phyloP scores from a whole-genome alignment of 2,329 filamentous ascomycete species.

The Monilinia polystroma region DNA sequence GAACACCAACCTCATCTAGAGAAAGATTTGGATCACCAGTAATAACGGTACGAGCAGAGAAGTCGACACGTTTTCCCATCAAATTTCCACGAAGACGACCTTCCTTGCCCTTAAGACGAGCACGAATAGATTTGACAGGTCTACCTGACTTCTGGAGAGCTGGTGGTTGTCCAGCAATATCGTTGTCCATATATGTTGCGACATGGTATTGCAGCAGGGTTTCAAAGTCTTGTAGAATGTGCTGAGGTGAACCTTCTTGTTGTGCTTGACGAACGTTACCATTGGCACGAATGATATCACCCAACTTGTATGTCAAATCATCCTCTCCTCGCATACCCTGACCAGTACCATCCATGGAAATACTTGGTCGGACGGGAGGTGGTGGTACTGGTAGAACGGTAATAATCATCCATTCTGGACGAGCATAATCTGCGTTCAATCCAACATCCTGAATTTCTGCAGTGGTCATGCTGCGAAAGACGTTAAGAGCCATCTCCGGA shows the following conservation, averaged over 20 bases:
- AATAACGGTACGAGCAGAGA: constrained; percentile 98
- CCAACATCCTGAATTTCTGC: constrained; percentile 84
- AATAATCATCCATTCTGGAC: constrained; percentile 97
- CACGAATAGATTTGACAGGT: constrained; percentile 93
- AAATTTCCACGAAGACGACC: constrained; percentile 95
- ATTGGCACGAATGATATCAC: constrained; percentile 97
- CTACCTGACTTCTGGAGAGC: constrained; percentile 96
- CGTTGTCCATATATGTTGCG: constrained; percentile 99
- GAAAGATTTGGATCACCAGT: constrained; percentile 97
- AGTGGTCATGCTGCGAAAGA: constrained; percentile 82
- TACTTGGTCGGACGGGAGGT: constrained; percentile 92
- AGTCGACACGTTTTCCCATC: constrained; percentile 99
- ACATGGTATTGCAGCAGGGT: constrained; percentile 94
- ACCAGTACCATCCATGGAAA: constrained; percentile 92
- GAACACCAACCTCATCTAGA: constrained; percentile 95
- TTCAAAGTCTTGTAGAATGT: constrained; percentile 90
- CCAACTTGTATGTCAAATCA: constrained; percentile 98
- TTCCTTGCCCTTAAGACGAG: constrained; percentile 98
- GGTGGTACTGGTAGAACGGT: constrained; percentile 94
- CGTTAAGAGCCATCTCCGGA: constrained; percentile 78
- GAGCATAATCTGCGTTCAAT: constrained; percentile 89
- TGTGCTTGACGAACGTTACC: constrained; percentile 90
- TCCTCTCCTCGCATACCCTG: constrained; percentile 94
- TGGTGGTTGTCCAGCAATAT: constrained; percentile 92
- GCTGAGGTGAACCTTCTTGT: constrained; percentile 84